These are phyloP conservation scores for Cucumis cinereus DNA, from an alignment of 306 rosid genomes.

Conservation along the genomic window DNA sequence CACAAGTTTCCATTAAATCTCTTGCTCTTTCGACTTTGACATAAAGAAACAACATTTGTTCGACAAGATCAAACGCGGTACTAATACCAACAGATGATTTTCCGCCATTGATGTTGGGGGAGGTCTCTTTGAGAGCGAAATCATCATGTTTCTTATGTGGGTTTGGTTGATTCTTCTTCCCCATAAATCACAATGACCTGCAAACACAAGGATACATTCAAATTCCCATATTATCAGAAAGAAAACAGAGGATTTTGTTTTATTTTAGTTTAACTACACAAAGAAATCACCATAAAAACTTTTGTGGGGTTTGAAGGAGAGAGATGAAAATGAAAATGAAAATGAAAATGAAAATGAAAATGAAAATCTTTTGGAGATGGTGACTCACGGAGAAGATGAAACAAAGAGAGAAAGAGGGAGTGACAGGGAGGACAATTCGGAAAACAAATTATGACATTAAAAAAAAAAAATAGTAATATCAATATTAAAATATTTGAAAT, in stretches of 20 bases:
- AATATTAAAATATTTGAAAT: too few relatives aligned
- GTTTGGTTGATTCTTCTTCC: conserved; percentile 10
- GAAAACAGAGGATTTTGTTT: neutral
- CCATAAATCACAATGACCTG: conserved; percentile 10
- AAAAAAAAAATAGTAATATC: too few relatives aligned
- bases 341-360: neutral
- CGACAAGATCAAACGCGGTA: conserved; percentile 28
- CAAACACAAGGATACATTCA: neutral
- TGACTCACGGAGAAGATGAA: neutral
- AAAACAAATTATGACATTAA: neutral
- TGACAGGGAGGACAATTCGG: conserved; percentile 11
- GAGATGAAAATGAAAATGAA: neutral
- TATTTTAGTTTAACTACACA: neutral
- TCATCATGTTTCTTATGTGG: conserved; percentile 15
- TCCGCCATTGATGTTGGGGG: conserved; percentile 15
- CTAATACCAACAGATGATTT: conserved; percentile 2
- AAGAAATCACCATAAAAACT: neutral
- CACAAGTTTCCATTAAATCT: conserved; percentile 5
- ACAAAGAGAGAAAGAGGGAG: neutral
- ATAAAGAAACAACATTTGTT: conserved; percentile 30
- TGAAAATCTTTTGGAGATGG: neutral
- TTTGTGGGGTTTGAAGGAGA: neutral
- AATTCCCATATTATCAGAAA: neutral
- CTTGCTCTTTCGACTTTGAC: conserved; percentile 22
- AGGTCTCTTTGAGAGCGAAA: conserved; percentile 21